phyloP scores from a whole-genome alignment of 116 monocot genomes.

The Thalassia testudinum region DNA sequence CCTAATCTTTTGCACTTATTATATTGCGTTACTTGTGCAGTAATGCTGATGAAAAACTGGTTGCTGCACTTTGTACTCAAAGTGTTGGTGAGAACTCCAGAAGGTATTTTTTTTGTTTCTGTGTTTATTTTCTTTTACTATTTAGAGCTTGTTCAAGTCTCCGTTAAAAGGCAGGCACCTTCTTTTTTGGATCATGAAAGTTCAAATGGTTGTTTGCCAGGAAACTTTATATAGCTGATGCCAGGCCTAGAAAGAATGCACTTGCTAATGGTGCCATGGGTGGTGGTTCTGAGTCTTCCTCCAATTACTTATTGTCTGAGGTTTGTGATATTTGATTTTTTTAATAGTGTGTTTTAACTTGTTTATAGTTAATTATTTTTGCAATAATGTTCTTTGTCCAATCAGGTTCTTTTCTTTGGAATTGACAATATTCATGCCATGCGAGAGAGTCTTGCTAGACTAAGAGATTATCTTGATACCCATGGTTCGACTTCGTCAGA shows the following conservation, averaged over 20 bases:
- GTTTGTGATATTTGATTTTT: constrained; percentile 13
- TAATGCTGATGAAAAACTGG: constrained; percentile 96
- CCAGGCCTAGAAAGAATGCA: constrained; percentile 94
- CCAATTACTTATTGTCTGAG: constrained; percentile 96
- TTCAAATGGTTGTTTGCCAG: constrained; percentile 13
- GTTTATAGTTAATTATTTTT: background rate
- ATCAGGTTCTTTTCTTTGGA: constrained; percentile 77
- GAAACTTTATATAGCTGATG: constrained; percentile 98
- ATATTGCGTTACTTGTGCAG: constrained; percentile 17
- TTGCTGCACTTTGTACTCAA: constrained; percentile 66
- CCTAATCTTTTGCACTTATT: too few relatives aligned
- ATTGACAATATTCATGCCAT: constrained; percentile 86
- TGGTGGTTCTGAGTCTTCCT: constrained; percentile 95
- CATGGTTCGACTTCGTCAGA: constrained; percentile 82
- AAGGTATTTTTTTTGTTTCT: constrained; percentile 27
- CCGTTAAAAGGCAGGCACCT: background rate
- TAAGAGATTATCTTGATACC: constrained; percentile 76
- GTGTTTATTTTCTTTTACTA: background rate
- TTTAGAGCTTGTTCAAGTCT: background rate
- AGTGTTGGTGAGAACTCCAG: constrained; percentile 18
- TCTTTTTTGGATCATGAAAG: background rate
- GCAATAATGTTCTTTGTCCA: background rate
- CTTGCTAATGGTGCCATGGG: constrained; percentile 96
- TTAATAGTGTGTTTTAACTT: background rate
- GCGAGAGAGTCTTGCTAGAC: constrained; percentile 71